Percentiles rank a stretch among this genome's conserved stretches.
These are phyloP conservation scores for Verticillium tricorpus DNA, from an alignment of 2,329 filamentous ascomycete genomes.

Conservation along the genomic window DNA sequence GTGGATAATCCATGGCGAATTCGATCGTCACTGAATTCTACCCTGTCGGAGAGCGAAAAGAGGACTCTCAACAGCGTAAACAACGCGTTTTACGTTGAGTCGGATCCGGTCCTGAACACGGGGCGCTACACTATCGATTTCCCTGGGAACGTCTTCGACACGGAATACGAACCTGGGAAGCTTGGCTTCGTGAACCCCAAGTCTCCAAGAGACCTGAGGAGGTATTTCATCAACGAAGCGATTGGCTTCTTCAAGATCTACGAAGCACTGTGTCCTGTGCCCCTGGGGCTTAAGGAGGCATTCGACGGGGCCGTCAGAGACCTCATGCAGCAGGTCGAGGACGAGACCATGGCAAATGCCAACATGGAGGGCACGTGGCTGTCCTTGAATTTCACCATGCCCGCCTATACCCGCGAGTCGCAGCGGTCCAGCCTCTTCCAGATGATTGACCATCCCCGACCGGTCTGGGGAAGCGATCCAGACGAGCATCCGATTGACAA, in stretches of 20 bases:
- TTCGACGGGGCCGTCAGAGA: background rate
- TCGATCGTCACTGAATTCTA: too few relatives aligned
- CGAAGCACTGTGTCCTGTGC: background rate
- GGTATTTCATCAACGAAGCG: background rate
- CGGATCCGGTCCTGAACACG: background rate
- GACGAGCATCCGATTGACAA: background rate
- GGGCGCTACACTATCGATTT: background rate
- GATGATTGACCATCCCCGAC: background rate
- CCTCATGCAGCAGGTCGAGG: background rate
- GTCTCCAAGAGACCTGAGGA: background rate
- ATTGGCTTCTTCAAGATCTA: background rate
- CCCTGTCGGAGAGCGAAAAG: too few relatives aligned
- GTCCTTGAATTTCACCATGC: slow-evolving; percentile 5
- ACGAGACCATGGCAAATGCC: background rate
- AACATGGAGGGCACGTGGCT: slow-evolving; percentile 4
- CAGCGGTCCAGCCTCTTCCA: background rate
- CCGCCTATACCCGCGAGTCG: background rate
- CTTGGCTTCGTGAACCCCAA: background rate
- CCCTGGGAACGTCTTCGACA: background rate
- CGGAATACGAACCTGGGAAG: background rate
- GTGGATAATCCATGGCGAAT: background rate
- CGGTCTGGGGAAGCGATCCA: background rate
- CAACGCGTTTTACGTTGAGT: background rate
- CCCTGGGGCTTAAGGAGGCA: background rate
- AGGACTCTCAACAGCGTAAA: too few relatives aligned